phyloP scores from a whole-genome alignment of 441 rosid species.

The Syzygium syzygioides region DNA sequence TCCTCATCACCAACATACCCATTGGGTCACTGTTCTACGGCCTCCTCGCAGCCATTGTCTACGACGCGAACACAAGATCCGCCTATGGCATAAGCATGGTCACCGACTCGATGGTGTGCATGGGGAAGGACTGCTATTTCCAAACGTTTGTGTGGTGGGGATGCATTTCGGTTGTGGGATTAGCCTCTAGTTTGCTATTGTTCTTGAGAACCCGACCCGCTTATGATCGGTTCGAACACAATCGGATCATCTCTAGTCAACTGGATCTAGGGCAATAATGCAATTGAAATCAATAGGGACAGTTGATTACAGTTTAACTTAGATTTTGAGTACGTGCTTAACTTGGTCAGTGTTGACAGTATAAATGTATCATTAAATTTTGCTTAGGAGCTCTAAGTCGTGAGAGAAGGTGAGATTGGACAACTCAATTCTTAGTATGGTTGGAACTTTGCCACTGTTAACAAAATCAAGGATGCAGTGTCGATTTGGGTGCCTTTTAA shows the following conservation, averaged over 20 bases:
- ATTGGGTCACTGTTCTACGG: slow-evolving; percentile 84
- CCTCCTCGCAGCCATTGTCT: slow-evolving; percentile 73
- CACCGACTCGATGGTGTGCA: slow-evolving; percentile 55
- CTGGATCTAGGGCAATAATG: neutral
- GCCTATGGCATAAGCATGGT: neutral
- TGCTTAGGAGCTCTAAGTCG: neutral
- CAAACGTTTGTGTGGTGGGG: slow-evolving; percentile 89
- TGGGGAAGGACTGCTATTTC: slow-evolving; percentile 78
- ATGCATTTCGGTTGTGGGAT: slow-evolving; percentile 63
- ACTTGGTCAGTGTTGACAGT: neutral
- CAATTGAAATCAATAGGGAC: neutral
- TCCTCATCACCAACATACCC: slow-evolving; percentile 86
- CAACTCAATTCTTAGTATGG: neutral
- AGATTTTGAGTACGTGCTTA: neutral
- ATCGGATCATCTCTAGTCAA: slow-evolving; percentile 23
- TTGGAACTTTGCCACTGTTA: neutral
- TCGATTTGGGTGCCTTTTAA: neutral
- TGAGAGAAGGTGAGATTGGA: neutral
- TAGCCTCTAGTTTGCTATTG: slow-evolving; percentile 55
- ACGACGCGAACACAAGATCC: slow-evolving; percentile 44
- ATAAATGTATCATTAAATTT: neutral
- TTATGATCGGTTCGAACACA: slow-evolving; percentile 64
- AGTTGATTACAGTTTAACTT: neutral
- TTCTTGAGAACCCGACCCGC: slow-evolving; percentile 83
- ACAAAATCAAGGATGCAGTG: neutral